These are phyloP conservation scores for Colletotrichum tofieldiae DNA, from an alignment of 2,329 filamentous ascomycete genomes.

Conservation along the genomic window DNA sequence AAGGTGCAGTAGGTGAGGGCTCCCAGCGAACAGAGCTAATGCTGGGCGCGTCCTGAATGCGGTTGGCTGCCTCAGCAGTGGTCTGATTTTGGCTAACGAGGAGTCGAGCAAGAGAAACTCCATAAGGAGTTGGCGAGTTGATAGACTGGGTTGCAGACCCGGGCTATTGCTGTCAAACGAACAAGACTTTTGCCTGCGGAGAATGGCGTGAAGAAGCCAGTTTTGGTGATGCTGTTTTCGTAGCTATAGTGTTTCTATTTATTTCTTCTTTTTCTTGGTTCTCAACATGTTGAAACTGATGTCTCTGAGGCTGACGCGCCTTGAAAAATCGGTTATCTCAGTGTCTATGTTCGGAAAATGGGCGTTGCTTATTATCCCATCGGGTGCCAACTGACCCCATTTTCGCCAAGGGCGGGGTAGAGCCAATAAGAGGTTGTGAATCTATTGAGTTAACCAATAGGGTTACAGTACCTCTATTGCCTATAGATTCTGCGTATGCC, in stretches of 20 bases:
- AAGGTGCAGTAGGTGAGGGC: conserved; percentile 3
- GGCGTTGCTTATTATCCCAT: too few species aligned
- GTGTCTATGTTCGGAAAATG: too few species aligned
- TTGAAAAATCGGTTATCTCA: too few species aligned
- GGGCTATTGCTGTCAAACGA: conserved; percentile 23
- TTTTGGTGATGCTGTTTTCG: conserved; percentile 50
- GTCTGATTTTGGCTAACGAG: conserved; percentile 7
- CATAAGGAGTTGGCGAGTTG: conserved; percentile 38
- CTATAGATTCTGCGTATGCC: too few species aligned
- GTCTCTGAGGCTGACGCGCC: too few species aligned
- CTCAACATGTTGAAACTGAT: too few species aligned
- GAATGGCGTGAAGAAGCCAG: conserved; percentile 44
- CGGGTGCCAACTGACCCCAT: too few species aligned
- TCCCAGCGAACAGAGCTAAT: neutral
- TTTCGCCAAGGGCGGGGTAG: too few species aligned
- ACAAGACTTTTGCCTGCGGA: conserved; percentile 47
- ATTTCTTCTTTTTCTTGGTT: too few species aligned
- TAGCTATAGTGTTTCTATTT: conserved; percentile 25
- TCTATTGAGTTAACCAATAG: too few species aligned
- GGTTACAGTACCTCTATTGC: too few species aligned
- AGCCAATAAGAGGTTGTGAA: too few species aligned
- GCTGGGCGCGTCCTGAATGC: conserved; percentile 21
- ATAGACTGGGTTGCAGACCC: conserved; percentile 21
- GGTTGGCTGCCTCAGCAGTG: conserved; percentile 14
- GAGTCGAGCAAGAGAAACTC: conserved; percentile 29